Evolutionary conservation across 23 red algal species (phyloP), one percentile per base, ranked within the genome.

Genomic region (Gracilaria gracilis): DNA sequence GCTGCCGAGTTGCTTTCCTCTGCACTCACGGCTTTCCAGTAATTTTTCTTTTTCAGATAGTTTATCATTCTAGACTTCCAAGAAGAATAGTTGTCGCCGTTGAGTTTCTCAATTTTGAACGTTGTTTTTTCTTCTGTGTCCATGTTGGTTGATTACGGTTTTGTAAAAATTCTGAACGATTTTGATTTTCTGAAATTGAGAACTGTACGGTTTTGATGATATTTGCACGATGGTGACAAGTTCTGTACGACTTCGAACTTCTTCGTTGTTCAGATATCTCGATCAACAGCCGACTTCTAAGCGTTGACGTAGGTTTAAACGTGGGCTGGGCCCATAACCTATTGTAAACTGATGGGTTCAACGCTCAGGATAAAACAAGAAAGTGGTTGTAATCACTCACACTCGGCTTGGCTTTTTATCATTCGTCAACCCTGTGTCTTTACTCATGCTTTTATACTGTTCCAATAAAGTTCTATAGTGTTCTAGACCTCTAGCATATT

Each of bases 261-360:
- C 66, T 36, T 71, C 66, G 4, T 36, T 37, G 66, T 71, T 71
- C 66, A 28, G 29, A 35, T 71, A 37, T 37, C 5, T 71, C 36
- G 66, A 33, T 40, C 2, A 2, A 13, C 32, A 35, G 65, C 29
- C 65, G 65, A 70, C 2, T 70, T 70, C 65, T 70, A 70, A 70
- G 65, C 65, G 65, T 35, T 70, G 14, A 70, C 65, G 29, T n/a
- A n/a, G 65, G 65, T 35, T 39, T 35, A 6, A 4, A 37, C 66
- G 66, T 71, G 9, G 66, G 66, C 66, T 71, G 66, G 66, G 66
- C 66, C 32, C 66, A 71, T 71, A 71, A 36, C 66, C 66, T 35
- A 40, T 13, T 71, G 66, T 37, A 36, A 6, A 19, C 36, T 71
- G 32, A 16, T 4, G 28, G 4, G 5, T 34, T n/a, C 9, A 59